Evolutionary conservation across 768 basidiomycete genomes (phyloP), one percentile per base, ranked within the genome.

Genomic region (Mycena sanguinolenta): DNA sequence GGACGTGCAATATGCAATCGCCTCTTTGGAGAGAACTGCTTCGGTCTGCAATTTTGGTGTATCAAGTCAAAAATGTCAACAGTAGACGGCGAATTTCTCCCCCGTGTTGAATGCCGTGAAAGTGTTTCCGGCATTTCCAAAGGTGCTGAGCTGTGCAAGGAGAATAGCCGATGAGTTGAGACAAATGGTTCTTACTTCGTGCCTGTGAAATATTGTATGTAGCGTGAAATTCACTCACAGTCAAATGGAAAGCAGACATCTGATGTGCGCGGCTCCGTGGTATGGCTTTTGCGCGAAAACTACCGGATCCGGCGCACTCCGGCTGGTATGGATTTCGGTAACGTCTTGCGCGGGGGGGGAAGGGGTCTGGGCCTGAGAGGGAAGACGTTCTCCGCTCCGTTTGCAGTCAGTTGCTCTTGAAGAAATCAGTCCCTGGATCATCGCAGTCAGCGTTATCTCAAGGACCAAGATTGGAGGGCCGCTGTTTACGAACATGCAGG

Each of bases 1-100:
- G 1, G 84, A 84, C n/a, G 84, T 84, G 84, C 85, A 86, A 67
- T 81, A 84, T 5, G 77, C 78, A 34, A 86, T 84, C 14, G 82
- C 83, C 70, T 85, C 83, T 49, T 74, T 68, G 14, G 84, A 80
- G 3, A 86, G 75, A 6, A 70, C 69, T 10, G 75, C 64, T 73
- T 86, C 84, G 52, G 82, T 84, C 81, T 84, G 53, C 14, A 38
- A 57, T 50, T 8, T 21, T n/a, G n/a, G n/a, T n/a, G 1, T 25
- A 13, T 23, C 36, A 38, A 38, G 7, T 4, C 8, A 38, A 4
- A n/a, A n/a, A n/a, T 36, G 50, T 23, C 6, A 59, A 6, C 7
- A n/a, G 27, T 25, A 25, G 16, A 55, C 54, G 19, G 7, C 13
- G 21, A 28, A 63, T n/a, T 38, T 63, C 79, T 57, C n/a, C 55